phyloP scores from a whole-genome alignment of 345 rosid species.

The Brassica rapa region DNA sequence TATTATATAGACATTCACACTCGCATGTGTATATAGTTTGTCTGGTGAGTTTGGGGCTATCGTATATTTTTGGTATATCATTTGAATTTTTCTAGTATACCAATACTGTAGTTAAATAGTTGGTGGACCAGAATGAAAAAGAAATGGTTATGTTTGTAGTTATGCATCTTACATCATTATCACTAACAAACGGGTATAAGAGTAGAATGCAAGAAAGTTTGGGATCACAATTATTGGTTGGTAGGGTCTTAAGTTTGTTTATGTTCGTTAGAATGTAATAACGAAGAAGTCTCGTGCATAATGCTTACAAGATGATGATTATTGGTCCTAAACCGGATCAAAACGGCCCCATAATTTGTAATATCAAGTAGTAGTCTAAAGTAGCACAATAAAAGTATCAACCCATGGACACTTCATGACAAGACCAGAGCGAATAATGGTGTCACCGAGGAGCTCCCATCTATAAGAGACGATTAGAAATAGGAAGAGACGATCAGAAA shows the following conservation, averaged over 20 bases:
- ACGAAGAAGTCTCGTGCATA: too few species aligned
- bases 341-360: background rate
- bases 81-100: background rate
- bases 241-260: conserved; percentile 2
- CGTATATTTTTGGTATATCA: background rate
- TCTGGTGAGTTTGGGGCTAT: background rate
- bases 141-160: too few species aligned
- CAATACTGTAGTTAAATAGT: background rate
- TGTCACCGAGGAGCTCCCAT: too few species aligned
- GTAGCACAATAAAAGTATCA: conserved; percentile 11
- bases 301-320: too few species aligned
- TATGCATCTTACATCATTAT: background rate
- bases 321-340: background rate
- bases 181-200: background rate
- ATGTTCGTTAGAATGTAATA: background rate
- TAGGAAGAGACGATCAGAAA: too few species aligned
- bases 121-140: background rate
- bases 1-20: conserved; percentile 30
- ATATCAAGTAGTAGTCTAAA: background rate
- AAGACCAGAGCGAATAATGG: conserved; percentile 14
- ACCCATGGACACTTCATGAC: conserved; percentile 23
- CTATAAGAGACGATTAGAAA: too few species aligned
- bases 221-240: conserved; percentile 15
- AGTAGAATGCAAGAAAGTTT: conserved; percentile 16
- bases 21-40: conserved; percentile 10